These are phyloP conservation scores for Tulasnella sp. DNA, from an alignment of 768 basidiomycete genomes.

Conservation along the genomic window DNA sequence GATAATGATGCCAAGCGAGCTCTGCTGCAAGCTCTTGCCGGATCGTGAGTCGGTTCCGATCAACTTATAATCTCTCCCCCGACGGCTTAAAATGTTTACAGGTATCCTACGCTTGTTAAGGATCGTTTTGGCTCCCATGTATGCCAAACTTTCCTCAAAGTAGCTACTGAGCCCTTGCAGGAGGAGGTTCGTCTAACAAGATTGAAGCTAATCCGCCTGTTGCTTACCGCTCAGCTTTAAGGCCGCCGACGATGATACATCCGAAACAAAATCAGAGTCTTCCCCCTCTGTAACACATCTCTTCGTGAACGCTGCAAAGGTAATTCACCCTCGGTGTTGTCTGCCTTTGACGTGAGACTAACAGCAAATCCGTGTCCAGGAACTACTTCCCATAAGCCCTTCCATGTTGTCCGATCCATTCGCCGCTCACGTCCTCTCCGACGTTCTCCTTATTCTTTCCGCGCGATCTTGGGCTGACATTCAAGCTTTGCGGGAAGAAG, in stretches of 20 bases:
- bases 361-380: constrained; percentile 37
- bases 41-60: constrained; percentile 58
- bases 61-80: constrained; percentile 14
- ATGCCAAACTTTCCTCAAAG: constrained; percentile 69
- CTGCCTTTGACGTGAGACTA: neutral
- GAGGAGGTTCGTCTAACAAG: neutral
- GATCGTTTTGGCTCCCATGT: constrained; percentile 96
- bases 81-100: constrained; percentile 26
- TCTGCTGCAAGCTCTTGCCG: constrained; percentile 76
- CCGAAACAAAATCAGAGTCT: constrained; percentile 20
- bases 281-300: constrained; percentile 32
- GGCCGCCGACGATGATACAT: neutral
- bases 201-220: neutral
- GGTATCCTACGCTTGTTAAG: constrained; percentile 55
- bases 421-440: constrained; percentile 83
- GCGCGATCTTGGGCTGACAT: constrained; percentile 37
- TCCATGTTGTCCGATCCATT: constrained; percentile 75
- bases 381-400: constrained; percentile 56
- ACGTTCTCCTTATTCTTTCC: constrained; percentile 67
- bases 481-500: neutral
- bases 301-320: constrained; percentile 25
- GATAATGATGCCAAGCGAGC: constrained; percentile 93
- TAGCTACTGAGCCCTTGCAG: neutral
- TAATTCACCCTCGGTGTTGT: constrained; percentile 3
- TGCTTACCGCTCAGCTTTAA: neutral